Conservation (phyloP, 345 rosid species). For the Eucalyptus tenuipes region DNA sequence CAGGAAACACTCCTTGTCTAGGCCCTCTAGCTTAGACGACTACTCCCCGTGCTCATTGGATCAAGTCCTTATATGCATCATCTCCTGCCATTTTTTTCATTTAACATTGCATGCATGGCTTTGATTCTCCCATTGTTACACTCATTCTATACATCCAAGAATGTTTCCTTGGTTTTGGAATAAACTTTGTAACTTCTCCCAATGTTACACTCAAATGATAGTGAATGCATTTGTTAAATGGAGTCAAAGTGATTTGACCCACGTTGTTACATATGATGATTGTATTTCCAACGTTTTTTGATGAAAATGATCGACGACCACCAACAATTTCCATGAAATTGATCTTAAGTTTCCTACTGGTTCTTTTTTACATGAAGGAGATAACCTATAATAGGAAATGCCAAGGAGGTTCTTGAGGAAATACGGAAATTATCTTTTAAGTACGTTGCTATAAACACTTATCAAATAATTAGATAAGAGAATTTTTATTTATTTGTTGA, state of each 20-base stretch:
- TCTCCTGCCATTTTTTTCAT: not conserved
- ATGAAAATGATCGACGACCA: too few species aligned
- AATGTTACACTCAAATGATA: not conserved
- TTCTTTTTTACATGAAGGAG: too few species aligned
- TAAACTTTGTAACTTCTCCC: not conserved
- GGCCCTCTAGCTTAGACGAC: accelerated
- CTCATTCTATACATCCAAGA: not conserved
- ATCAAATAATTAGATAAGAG: too few species aligned
- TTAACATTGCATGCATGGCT: not conserved
- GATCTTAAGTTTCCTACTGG: too few species aligned
- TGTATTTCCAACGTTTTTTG: not conserved
- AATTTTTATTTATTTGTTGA: too few species aligned
- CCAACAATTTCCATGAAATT: too few species aligned
- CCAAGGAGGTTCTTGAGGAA: too few species aligned
- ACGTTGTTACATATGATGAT: too few species aligned
- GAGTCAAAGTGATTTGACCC: too few species aligned
- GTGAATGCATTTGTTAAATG: not conserved
- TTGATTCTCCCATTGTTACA: not conserved
- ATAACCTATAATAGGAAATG: too few species aligned
- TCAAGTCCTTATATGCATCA: not conserved
- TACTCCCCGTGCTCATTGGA: accelerated
- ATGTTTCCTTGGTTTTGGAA: not conserved
- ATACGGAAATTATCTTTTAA: too few species aligned
- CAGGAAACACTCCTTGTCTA: accelerated
- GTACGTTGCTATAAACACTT: too few species aligned